Conservation (phyloP, 345 rosid genomes). For the Microcos paniculata region DNA sequence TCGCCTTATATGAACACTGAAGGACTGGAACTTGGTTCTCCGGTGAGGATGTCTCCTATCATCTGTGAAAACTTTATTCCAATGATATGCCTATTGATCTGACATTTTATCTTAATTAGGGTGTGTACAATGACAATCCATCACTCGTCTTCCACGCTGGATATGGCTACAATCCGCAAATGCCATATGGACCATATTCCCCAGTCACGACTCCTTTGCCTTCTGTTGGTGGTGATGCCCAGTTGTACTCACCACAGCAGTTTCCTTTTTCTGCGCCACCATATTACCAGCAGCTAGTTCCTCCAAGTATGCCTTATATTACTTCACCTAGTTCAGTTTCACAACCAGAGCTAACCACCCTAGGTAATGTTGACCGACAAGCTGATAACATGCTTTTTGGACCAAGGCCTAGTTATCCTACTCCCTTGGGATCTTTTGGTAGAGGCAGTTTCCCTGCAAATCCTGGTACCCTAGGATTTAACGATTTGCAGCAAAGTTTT, state of each 20-base stretch:
- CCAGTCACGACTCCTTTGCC: constrained; percentile 81
- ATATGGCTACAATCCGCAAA: constrained; percentile 78
- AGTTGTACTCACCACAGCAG: constrained; percentile 68
- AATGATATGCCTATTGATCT: constrained; percentile 3
- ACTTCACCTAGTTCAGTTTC: constrained; percentile 62
- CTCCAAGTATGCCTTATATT: constrained; percentile 67
- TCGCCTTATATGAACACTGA: constrained; percentile 63
- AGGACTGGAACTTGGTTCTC: constrained; percentile 69
- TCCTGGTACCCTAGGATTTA: constrained; percentile 57
- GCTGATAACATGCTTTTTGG: constrained; percentile 67
- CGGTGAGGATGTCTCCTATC: constrained; percentile 51
- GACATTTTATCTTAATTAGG: constrained; percentile 40
- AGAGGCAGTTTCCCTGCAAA: constrained; percentile 54
- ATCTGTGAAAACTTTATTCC: constrained; percentile 11
- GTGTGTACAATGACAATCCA: constrained; percentile 71
- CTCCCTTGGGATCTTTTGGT: constrained; percentile 68
- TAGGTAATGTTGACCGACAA: constrained; percentile 64
- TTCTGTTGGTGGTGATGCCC: constrained; percentile 65
- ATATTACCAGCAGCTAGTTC: constrained; percentile 72
- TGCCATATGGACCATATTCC: constrained; percentile 89
- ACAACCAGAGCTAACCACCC: constrained; percentile 59
- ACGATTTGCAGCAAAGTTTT: constrained; percentile 71
- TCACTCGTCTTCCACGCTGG: constrained; percentile 76
- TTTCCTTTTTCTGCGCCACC: constrained; percentile 68
- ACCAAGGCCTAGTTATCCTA: constrained; percentile 66